A percentile compares a stretch with the other conserved stretches of the same genome.
Evolutionary conservation across 495 filamentous ascomycete genomes (phyloP).

Genomic region (Aspergillus campestris): DNA sequence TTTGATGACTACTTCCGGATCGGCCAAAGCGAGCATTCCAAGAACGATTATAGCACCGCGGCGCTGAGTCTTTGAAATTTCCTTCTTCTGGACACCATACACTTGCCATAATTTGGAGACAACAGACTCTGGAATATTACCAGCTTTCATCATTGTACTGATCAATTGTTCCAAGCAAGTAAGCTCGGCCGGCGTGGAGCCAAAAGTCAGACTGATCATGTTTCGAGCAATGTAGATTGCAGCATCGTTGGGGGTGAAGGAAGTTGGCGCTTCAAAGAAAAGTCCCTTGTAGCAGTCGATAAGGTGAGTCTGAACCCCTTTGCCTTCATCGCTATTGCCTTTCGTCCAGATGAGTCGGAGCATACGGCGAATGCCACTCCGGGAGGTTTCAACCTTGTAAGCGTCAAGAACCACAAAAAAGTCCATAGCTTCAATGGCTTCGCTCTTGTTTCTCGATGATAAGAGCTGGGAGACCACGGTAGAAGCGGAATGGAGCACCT

Average conservation of each 20-base stretch:
- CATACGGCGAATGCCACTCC: constrained; percentile 85
- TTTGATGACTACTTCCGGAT: constrained; percentile 82
- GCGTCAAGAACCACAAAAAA: constrained; percentile 92
- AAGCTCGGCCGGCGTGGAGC: constrained; percentile 84
- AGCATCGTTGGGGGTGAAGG: constrained; percentile 78
- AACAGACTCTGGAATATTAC: constrained; percentile 76
- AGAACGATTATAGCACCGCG: constrained; percentile 92
- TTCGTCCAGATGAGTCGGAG: constrained; percentile 97
- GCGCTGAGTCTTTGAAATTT: constrained; percentile 88
- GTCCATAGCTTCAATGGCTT: constrained; percentile 98
- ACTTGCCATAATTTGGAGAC: constrained; percentile 94
- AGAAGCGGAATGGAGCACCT: constrained; percentile 80
- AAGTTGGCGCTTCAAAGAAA: constrained; percentile 89
- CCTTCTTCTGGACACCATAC: constrained; percentile 85
- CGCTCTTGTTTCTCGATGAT: constrained; percentile 89
- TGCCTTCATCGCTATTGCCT: constrained; percentile 97
- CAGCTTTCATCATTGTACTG: constrained; percentile 94
- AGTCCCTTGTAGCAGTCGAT: constrained; percentile 95
- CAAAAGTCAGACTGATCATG: constrained; percentile 98
- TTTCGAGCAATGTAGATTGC: constrained; percentile 95
- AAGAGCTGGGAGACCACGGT: constrained; percentile 74
- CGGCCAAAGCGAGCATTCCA: constrained; percentile 91
- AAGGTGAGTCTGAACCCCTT: constrained; percentile 92
- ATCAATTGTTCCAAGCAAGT: constrained; percentile 92
- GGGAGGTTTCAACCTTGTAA: constrained; percentile 89